Percentiles rank a stretch among this genome's conserved stretches.
Evolutionary conservation across 768 basidiomycete genomes (phyloP).

Genomic region (Mycena leptocephala): DNA sequence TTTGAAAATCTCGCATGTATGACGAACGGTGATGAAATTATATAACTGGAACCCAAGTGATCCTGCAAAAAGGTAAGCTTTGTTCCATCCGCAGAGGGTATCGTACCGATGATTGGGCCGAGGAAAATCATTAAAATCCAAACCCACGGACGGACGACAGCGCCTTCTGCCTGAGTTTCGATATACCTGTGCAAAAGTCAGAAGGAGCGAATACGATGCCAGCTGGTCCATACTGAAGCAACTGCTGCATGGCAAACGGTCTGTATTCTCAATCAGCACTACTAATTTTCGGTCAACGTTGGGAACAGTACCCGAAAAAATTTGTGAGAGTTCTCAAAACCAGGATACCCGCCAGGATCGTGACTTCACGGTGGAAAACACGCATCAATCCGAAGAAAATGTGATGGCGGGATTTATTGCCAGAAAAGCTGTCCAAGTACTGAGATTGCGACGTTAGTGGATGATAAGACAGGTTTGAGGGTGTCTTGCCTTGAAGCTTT

Average conservation of each 20-base stretch:
- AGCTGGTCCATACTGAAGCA: slow-evolving; percentile 52
- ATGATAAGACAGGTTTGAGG: background rate
- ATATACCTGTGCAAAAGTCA: slow-evolving; percentile 62
- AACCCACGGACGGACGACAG: too few species aligned
- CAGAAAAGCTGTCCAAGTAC: too few species aligned
- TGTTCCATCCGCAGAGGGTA: background rate
- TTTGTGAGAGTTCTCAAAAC: background rate
- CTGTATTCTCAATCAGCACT: slow-evolving; percentile 46
- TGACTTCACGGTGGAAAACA: too few species aligned
- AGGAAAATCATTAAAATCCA: too few species aligned
- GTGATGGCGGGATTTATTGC: too few species aligned
- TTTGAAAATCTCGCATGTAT: slow-evolving; percentile 40
- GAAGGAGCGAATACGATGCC: slow-evolving; percentile 9
- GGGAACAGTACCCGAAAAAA: slow-evolving; percentile 18
- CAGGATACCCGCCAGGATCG: slow-evolving; percentile 37
- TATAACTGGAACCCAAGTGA: slow-evolving; percentile 70
- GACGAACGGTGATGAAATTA: slow-evolving; percentile 55
- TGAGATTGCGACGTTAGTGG: too few species aligned
- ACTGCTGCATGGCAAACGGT: slow-evolving; percentile 58
- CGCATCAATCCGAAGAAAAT: too few species aligned
- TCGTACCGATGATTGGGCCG: too few species aligned
- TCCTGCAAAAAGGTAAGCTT: background rate
- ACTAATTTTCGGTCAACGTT: slow-evolving; percentile 44
- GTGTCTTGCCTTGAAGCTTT: slow-evolving; percentile 47
- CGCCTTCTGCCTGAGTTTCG: too few species aligned